Evolutionary conservation across 306 rosid genomes (phyloP), one percentile per base, ranked within the genome.

Genomic region (Morella rubra): DNA sequence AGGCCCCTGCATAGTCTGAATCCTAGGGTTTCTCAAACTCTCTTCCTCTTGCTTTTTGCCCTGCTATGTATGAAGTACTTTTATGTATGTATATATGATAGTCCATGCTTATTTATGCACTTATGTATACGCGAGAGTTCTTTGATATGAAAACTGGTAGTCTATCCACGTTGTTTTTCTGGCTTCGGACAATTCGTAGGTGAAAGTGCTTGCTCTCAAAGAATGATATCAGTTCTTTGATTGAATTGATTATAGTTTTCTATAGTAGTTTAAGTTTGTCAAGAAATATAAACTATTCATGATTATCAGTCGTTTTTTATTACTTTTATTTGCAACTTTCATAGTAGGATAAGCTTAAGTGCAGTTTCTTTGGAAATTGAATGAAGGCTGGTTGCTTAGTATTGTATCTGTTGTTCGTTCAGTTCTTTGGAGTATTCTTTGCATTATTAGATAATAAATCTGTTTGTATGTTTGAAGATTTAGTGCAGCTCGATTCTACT

Each of bases 371-470:
- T 6, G 45, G 68, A 44, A 61, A 15, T 61, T 44, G 37, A 61
- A 14, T 61, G 68, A 45, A 61, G 68, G n/a, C 47, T 45, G 11
- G 37, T 75, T 10, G 7, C 24, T 74, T 62, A 13, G 1, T 47
- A 16, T 52, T 15, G 22, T 53, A 45, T 15, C 41, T 69, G n/a
- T 27, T 15, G 41, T 44, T 47, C 4, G 14, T 22, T 14, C 69
- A 12, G 78, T 20, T 67, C 56, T 15, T 19, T 75, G 44, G n/a
- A 27, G 18, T 44, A 19, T 71, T 69, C 58, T 68, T 70, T 77
- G 79, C 42, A 37, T 69, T 66, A 46, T 73, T 74, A 73, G 37
- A 71, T 68, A 71, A 49, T 72, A 71, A 58, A 45, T 69, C 56
- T 76, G 49, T 77, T 59, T 77, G 58, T 58, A 19, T 55, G 59